phyloP scores from a whole-genome alignment of 441 rosid species.

The Sinapis alba region DNA sequence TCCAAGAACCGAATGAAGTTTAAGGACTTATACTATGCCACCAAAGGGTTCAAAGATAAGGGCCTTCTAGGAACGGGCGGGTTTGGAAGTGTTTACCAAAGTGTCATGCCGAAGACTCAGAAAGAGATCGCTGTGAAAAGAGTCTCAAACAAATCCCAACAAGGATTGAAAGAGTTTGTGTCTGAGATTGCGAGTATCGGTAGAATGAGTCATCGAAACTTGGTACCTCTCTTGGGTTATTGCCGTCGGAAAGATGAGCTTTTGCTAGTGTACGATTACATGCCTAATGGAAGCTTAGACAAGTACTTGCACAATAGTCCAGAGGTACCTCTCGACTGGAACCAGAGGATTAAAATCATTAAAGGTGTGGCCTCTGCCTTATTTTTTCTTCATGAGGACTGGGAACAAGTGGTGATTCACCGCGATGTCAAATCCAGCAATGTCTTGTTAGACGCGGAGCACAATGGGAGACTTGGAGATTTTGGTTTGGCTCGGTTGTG shows the following conservation, averaged over 20 bases:
- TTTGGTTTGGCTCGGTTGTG: conserved; percentile 80
- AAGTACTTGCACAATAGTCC: conserved; percentile 52
- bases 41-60: conserved; percentile 53
- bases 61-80: conserved; percentile 72
- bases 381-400: conserved; percentile 66
- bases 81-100: conserved; percentile 71
- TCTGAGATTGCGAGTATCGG: conserved; percentile 74
- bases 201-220: conserved; percentile 67
- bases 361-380: conserved; percentile 71
- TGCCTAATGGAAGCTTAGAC: conserved; percentile 80
- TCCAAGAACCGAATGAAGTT: conserved; percentile 61
- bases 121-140: conserved; percentile 68
- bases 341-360: conserved; percentile 62
- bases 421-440: conserved; percentile 65
- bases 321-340: conserved; percentile 51
- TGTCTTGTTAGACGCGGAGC: conserved; percentile 56
- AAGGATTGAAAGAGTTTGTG: conserved; percentile 75
- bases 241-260: conserved; percentile 59
- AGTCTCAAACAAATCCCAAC: conserved; percentile 65
- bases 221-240: conserved; percentile 74
- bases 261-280: conserved; percentile 71
- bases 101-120: conserved; percentile 48
- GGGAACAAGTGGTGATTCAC: conserved; percentile 52
- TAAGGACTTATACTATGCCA: conserved; percentile 64
- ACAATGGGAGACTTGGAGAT: conserved; percentile 71